Conservation (phyloP, 2,329 filamentous ascomycete genomes). For the Macrophomina tecta region DNA sequence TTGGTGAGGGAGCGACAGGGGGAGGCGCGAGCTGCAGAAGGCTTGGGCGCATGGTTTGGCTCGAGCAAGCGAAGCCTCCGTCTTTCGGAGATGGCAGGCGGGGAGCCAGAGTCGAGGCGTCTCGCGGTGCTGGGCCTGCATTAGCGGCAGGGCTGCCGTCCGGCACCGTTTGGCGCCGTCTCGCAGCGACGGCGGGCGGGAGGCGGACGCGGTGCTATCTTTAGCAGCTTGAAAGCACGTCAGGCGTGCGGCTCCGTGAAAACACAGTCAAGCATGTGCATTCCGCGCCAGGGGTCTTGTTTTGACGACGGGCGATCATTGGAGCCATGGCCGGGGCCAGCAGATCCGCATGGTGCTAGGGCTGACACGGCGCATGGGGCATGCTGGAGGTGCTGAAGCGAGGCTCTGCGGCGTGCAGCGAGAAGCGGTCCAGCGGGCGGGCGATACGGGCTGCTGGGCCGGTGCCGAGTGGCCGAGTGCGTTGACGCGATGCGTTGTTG, state of each 20-base stretch:
- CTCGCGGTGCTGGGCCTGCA: constrained; percentile 40
- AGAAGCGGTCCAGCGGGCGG: background rate
- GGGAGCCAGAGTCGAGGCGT: constrained; percentile 30
- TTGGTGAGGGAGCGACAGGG: constrained; percentile 9
- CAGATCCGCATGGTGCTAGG: background rate
- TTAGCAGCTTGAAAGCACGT: background rate
- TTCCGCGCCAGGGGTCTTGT: background rate
- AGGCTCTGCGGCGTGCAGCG: background rate
- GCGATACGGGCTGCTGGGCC: background rate
- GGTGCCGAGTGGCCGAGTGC: background rate
- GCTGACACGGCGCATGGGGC: background rate
- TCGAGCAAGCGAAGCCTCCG: background rate
- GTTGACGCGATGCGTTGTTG: background rate
- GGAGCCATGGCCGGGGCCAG: background rate
- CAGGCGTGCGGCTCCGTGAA: background rate
- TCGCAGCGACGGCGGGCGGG: constrained; percentile 44
- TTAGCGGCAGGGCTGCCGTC: constrained; percentile 41
- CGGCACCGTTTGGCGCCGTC: constrained; percentile 32
- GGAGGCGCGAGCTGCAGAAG: constrained; percentile 1
- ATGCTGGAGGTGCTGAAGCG: background rate
- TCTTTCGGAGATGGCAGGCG: constrained; percentile 29
- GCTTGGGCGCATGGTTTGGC: background rate
- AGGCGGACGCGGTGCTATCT: background rate
- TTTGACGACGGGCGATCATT: background rate
- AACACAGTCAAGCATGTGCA: background rate